Evolutionary conservation across 2,329 filamentous ascomycete species (phyloP), one percentile per base, ranked within the genome.

Genomic region (Alternaria gaisen): DNA sequence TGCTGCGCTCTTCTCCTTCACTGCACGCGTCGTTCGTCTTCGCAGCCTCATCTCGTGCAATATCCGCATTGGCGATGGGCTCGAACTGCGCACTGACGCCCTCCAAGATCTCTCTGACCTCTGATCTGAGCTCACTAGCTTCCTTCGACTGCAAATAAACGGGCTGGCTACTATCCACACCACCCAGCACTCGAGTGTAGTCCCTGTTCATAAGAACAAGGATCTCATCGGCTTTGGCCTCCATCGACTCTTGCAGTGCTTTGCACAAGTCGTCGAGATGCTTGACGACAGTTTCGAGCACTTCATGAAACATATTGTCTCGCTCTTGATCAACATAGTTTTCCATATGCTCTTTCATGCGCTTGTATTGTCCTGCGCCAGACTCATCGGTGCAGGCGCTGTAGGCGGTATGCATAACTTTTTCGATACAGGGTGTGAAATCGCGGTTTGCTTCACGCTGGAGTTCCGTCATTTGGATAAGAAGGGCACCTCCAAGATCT

Each of bases 401-500:
- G 68, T 89, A 89, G 0, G 79, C 82, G 2, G 72, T 60, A 2
- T 64, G 61, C 83, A 89, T 87, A 32, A 72, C 74, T 1, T 65
- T 43, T 4, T 76, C 70, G 54, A 89, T 82, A 3, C 78, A 77
- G 0, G 85, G 85, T 0, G 79, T 80, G 57, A 88, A 87, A 34
- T 83, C 77, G 4, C 86, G 83, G 66, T 83, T 88, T 16, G 83
- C 82, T 4, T 86, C 82, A 28, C 83, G 81, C 66, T 88, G 85
- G 4, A 77, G 61, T 5, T 79, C 74, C 0, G 77, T 83, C 64
- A 87, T 81, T 2, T 65, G 64, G 1, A 67, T 66, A 1, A 75
- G 63, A 41, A 83, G 72, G 4, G 62, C 61, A 0, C 54, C 60
- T 3, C 76, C 74, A 0, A 84, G 58, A 7, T 79, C 73, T 1